A percentile compares a stretch with the other conserved stretches of the same genome.
phyloP scores from a whole-genome alignment of 805 yeast species.

The Maudiozyma bulderi region DNA sequence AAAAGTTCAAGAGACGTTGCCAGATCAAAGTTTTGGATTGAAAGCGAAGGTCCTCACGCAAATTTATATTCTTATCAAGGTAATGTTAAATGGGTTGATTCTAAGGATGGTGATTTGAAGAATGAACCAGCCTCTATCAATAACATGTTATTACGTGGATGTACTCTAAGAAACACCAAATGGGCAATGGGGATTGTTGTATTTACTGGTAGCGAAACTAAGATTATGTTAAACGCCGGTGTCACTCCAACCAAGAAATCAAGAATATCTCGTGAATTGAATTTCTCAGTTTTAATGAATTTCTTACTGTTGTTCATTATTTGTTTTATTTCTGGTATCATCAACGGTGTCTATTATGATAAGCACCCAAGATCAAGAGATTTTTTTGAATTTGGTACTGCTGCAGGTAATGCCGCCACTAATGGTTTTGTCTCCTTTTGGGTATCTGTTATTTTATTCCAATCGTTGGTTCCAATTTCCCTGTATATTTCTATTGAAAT shows the following conservation, averaged over 20 bases:
- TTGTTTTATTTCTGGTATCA: conserved; percentile 61
- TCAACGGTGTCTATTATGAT: conserved; percentile 58
- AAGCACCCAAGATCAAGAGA: conserved; percentile 41
- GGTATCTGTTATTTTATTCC: conserved; percentile 68
- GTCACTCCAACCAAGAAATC: conserved; percentile 70
- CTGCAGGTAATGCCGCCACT: conserved; percentile 53
- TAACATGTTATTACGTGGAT: conserved; percentile 65
- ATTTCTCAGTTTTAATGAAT: conserved; percentile 58
- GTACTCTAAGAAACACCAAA: conserved; percentile 68
- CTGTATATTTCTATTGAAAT: conserved; percentile 74
- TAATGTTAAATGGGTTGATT: conserved; percentile 43
- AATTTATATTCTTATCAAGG: conserved; percentile 72
- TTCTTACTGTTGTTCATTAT: conserved; percentile 53
- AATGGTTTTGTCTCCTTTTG: conserved; percentile 68
- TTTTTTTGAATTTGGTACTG: conserved; percentile 61
- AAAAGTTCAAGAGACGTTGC: conserved; percentile 41
- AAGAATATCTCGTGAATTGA: conserved; percentile 62
- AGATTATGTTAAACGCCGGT: conserved; percentile 75
- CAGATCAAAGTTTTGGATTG: conserved; percentile 53
- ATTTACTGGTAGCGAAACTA: conserved; percentile 72
- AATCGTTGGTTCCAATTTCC: conserved; percentile 75
- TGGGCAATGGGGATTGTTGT: conserved; percentile 74
- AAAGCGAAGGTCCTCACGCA: conserved; percentile 77
- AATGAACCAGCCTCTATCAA: conserved; percentile 62
- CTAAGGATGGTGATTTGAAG: conserved; percentile 18